Evolutionary conservation across 305 asterid species (phyloP).

Genomic region (Withania somnifera): DNA sequence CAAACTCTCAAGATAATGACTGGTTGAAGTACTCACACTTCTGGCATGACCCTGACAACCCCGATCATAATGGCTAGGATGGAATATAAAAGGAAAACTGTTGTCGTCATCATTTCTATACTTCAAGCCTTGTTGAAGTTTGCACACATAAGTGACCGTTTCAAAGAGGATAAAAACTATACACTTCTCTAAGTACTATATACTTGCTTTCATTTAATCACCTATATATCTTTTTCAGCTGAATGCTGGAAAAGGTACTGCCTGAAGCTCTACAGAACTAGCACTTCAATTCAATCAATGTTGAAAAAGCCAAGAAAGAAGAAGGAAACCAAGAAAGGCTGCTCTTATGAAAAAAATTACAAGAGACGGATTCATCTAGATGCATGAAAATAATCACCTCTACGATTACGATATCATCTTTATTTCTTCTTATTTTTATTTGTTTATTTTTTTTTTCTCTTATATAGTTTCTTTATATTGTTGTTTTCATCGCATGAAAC

Average conservation of each 20-base stretch:
- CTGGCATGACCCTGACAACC: slow-evolving; percentile 96
- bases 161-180: not conserved
- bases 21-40: slow-evolving; percentile 91
- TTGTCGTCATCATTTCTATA: slow-evolving; percentile 22
- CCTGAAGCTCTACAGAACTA: slow-evolving; percentile 25
- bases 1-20: slow-evolving; percentile 75
- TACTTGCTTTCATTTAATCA: not conserved
- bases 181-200: not conserved
- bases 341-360: slow-evolving; percentile 32
- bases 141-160: slow-evolving; percentile 15
- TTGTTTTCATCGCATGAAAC: slow-evolving; percentile 13
- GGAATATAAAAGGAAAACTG: slow-evolving; percentile 3
- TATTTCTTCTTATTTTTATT: slow-evolving; percentile 18
- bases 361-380: slow-evolving; percentile 13
- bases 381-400: slow-evolving; percentile 64
- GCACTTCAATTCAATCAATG: slow-evolving; percentile 29
- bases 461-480: slow-evolving; percentile 21
- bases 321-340: slow-evolving; percentile 28
- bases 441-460: slow-evolving; percentile 11
- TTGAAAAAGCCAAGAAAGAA: slow-evolving; percentile 35
- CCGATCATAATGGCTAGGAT: slow-evolving; percentile 74
- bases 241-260: slow-evolving; percentile 7
- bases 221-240: slow-evolving; percentile 17
- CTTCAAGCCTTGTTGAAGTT: slow-evolving; percentile 17
- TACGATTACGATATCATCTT: slow-evolving; percentile 55